Base-by-base conservation (phyloP, 2,329 filamentous ascomycete species). In the Fusarium udum region DNA sequence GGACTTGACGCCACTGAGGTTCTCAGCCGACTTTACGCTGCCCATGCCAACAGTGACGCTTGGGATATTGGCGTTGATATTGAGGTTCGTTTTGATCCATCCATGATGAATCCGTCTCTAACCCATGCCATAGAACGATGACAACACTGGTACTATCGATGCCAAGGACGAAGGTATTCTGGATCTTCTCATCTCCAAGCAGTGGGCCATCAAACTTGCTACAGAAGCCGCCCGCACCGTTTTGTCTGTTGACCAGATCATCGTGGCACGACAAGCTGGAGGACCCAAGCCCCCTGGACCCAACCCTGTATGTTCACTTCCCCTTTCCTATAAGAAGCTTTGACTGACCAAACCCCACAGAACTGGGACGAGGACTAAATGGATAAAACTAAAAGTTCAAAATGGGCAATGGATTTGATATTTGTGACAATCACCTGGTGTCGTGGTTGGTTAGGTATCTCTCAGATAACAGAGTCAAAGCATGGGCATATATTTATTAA, bases 1-100 rank as follows among this genome's bases (percentile, higher is more conserved):
- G 96, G 96, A 75, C 89, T 99, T 28, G 96, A 99, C 81, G 96
- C 96, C 64, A 99, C 96, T n/a, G 96, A 98, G 84, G 92, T 98
- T 59, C 87, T 99, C 67, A 96, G 95, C 79, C 92, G 92, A 79
- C 87, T 99, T 69, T 99, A 98, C 83, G 95, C 95, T 34, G 94
- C 95, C 58, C 96, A 99, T 84, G 92, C 95, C 84, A 91, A 97
- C 82, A 92, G 92, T 77, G 92, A 95, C 68, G 90, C 93, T 81
- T 97, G 95, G 91, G 93, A 92, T 53, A 92, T 92, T n/a, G 96
- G 96, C 79, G 94, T 99, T 48, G 96, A 99, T 81, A 92, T 99
- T 65, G 95, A 98, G 84, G 90, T 91, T 82, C 77, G 85, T 51
- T 55, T 20, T 8, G 45, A 20, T 34, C n/a, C 42, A 39, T 24